These are phyloP conservation scores for Erysimum cheiranthoides DNA, from an alignment of 345 rosid species.

Conservation along the genomic window DNA sequence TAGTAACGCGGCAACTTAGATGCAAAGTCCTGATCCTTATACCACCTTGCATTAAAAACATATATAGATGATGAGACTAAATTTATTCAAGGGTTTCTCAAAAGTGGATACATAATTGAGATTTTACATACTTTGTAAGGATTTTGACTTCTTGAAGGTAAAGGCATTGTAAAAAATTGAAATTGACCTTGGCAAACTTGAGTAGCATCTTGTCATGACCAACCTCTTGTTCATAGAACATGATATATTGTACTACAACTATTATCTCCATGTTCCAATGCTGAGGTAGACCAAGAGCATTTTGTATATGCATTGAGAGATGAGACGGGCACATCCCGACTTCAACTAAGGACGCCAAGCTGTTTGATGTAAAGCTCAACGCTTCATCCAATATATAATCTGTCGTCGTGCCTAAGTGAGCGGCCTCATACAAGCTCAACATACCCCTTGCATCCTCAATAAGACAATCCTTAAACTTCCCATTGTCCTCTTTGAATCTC, in stretches of 20 bases:
- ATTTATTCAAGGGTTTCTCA: neutral
- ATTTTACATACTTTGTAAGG: slow-evolving; percentile 13
- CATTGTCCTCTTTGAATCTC: neutral
- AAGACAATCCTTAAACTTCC: no score
- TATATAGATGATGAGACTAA: neutral
- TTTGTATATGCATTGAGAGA: slow-evolving; percentile 2
- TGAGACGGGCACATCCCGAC: neutral
- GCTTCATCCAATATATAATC: neutral
- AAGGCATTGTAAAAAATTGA: neutral
- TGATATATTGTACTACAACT: neutral
- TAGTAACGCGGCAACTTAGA: neutral
- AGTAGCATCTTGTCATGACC: slow-evolving; percentile 11
- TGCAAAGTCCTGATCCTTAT: neutral
- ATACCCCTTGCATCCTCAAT: neutral
- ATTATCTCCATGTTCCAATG: slow-evolving; percentile 15
- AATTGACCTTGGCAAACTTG: slow-evolving; percentile 31
- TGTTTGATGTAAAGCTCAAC: neutral
- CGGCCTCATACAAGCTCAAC: neutral
- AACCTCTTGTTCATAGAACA: slow-evolving; percentile 9
- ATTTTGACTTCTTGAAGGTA: slow-evolving; percentile 23
- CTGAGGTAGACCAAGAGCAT: neutral
- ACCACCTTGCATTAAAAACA: neutral
- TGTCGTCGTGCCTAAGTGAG: neutral
- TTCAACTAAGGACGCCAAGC: neutral
- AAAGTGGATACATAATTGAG: no score